Conservation (phyloP, 306 rosid genomes). For the Cucumis cinereus region DNA sequence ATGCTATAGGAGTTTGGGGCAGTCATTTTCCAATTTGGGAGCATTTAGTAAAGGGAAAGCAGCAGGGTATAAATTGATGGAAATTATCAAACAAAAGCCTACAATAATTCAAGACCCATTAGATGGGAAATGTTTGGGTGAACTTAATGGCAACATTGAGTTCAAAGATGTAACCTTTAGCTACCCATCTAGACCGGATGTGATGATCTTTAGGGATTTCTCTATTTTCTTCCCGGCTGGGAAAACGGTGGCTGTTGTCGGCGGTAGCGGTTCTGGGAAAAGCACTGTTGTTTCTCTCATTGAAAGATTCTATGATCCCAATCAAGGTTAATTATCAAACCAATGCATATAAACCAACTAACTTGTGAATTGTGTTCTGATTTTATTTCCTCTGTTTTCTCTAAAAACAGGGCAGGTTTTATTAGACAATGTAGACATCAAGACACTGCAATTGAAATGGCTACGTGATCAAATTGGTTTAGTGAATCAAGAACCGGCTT, state of each 20-base stretch:
- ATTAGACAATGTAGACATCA: constrained; percentile 73
- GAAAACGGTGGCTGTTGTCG: constrained; percentile 89
- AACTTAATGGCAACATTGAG: constrained; percentile 72
- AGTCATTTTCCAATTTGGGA: constrained; percentile 92
- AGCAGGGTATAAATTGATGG: constrained; percentile 93
- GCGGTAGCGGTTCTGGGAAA: constrained; percentile 96
- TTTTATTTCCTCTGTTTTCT: constrained; percentile 9
- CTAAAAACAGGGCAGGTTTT: constrained; percentile 64
- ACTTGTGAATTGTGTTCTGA: neutral
- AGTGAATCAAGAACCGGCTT: constrained; percentile 98
- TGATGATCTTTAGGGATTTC: constrained; percentile 62
- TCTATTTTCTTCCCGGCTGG: constrained; percentile 93
- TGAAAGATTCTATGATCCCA: constrained; percentile 96
- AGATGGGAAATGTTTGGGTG: constrained; percentile 63
- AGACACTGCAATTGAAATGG: constrained; percentile 75
- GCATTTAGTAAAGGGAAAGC: constrained; percentile 97
- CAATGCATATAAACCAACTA: neutral
- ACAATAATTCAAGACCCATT: constrained; percentile 57
- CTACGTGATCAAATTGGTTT: constrained; percentile 87
- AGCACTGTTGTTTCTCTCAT: constrained; percentile 95
- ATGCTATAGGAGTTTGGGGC: constrained; percentile 88
- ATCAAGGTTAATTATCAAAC: constrained; percentile 40
- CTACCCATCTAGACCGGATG: constrained; percentile 93
- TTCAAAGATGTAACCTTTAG: constrained; percentile 82
- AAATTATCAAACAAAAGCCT: constrained; percentile 78